A percentile compares a stretch with the other conserved stretches of the same genome.
Conservation (phyloP, 202 grass and related monocot genomes). For the Zoysia matrella region DNA sequence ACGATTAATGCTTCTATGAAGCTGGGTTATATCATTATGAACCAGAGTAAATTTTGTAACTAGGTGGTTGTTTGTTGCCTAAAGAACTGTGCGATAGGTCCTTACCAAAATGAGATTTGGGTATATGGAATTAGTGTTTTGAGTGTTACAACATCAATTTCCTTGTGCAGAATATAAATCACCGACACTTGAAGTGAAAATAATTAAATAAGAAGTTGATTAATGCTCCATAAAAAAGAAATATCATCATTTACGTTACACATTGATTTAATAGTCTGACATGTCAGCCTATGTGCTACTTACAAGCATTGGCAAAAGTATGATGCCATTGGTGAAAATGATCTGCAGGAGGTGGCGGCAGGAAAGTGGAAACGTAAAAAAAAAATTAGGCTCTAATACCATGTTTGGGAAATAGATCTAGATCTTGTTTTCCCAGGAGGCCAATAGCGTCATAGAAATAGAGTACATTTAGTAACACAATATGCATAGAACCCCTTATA, state of each 20-base stretch:
- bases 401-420: too few relatives aligned
- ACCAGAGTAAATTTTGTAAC: neutral
- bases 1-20: neutral
- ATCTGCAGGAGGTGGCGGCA: too few relatives aligned
- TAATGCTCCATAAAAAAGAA: neutral
- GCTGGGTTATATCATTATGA: neutral
- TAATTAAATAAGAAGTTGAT: neutral
- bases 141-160: neutral
- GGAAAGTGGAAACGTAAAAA: too few relatives aligned
- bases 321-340: too few relatives aligned
- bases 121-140: neutral
- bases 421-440: too few relatives aligned
- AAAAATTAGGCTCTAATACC: too few relatives aligned
- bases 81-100: neutral
- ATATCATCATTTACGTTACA: neutral
- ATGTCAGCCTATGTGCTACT: constrained; percentile 15
- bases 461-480: too few relatives aligned
- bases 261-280: neutral
- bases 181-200: neutral
- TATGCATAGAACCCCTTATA: too few relatives aligned
- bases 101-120: neutral
- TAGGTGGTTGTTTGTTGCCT: neutral
- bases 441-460: too few relatives aligned
- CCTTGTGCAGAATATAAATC: neutral
- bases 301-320: neutral